These are phyloP conservation scores for Hibiscus syriacus DNA, from an alignment of 345 rosid species.

Conservation along the genomic window DNA sequence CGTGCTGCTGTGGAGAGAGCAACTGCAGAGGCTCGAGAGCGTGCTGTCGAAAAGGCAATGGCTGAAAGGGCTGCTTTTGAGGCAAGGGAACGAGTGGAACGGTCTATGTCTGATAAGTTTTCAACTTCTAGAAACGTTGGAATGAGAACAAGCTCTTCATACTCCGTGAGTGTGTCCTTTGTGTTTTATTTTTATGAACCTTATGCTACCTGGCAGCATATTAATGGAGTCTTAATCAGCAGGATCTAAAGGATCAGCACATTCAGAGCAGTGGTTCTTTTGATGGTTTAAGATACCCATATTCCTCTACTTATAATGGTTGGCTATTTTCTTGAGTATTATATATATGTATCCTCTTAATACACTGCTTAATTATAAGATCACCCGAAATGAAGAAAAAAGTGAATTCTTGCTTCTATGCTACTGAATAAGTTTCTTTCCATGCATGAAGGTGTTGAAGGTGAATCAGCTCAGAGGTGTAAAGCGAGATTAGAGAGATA, in stretches of 20 bases:
- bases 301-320: conserved; percentile 47
- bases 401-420: neutral
- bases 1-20: conserved; percentile 95
- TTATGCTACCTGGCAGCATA: neutral
- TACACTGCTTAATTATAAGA: neutral
- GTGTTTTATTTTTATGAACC: neutral
- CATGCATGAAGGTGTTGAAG: conserved; percentile 47
- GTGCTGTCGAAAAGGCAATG: conserved; percentile 52
- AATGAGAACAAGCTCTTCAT: conserved; percentile 35
- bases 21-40: conserved; percentile 80
- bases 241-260: conserved; percentile 46
- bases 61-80: conserved; percentile 65
- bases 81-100: conserved; percentile 59
- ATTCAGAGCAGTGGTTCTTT: conserved; percentile 41
- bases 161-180: conserved; percentile 31
- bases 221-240: conserved; percentile 19
- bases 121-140: conserved; percentile 43
- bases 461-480: conserved; percentile 91
- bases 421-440: neutral
- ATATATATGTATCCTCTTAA: neutral
- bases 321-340: conserved; percentile 5
- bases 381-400: neutral
- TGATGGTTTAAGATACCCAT: conserved; percentile 38
- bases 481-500: conserved; percentile 90
- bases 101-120: conserved; percentile 58